Evolutionary conservation across 2,329 filamentous ascomycete species (phyloP).

Genomic region (Knufia fluminis): DNA sequence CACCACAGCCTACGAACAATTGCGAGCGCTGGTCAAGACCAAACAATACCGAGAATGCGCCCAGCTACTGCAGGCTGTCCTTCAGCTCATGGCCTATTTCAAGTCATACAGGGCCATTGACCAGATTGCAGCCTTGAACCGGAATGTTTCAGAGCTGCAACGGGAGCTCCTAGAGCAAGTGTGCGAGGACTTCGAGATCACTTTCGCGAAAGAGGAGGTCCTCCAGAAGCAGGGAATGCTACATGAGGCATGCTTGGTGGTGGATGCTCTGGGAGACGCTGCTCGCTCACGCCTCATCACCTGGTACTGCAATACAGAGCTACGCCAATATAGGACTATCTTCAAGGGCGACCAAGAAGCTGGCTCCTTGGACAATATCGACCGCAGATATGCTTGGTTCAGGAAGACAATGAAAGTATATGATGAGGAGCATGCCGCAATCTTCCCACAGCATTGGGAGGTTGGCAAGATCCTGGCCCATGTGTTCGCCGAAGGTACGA

Average conservation of each 20-base stretch:
- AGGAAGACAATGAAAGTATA: conserved; percentile 91
- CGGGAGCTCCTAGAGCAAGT: conserved; percentile 89
- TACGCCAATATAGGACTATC: conserved; percentile 89
- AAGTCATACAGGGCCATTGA: conserved; percentile 96
- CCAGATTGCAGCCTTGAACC: conserved; percentile 87
- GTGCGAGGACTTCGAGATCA: conserved; percentile 97
- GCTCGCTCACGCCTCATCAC: conserved; percentile 74
- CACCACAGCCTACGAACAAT: conserved; percentile 96
- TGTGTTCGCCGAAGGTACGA: conserved; percentile 87
- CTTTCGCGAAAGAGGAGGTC: conserved; percentile 83
- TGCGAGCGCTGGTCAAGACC: conserved; percentile 70
- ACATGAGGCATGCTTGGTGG: conserved; percentile 80
- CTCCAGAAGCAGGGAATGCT: conserved; percentile 59
- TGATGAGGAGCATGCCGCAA: conserved; percentile 79
- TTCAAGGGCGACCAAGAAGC: conserved; percentile 96
- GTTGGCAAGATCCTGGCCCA: conserved; percentile 85
- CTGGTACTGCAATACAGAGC: conserved; percentile 97
- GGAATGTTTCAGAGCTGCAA: conserved; percentile 88
- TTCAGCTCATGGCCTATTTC: conserved; percentile 98
- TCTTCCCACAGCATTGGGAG: conserved; percentile 82
- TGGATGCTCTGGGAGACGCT: conserved; percentile 86
- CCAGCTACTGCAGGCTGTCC: conserved; percentile 82
- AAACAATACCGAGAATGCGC: conserved; percentile 93
- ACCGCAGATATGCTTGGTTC: conserved; percentile 91
- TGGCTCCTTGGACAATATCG: conserved; percentile 92